Evolutionary conservation across 306 rosid genomes (phyloP).

Genomic region (Cucurbita ficifolia): DNA sequence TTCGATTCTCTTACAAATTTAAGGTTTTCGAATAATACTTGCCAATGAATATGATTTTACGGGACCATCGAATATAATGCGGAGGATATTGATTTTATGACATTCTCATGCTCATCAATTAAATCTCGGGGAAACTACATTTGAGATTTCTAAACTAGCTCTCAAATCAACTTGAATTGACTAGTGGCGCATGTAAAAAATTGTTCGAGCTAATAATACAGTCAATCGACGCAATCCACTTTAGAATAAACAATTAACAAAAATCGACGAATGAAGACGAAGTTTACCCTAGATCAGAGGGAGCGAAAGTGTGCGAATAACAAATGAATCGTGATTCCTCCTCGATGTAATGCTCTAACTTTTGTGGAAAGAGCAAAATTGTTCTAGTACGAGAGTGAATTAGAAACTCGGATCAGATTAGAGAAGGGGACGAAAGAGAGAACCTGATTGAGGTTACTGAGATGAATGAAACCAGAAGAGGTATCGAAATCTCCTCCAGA

Average conservation of each 20-base stretch:
- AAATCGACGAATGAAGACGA: not conserved
- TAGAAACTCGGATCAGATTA: not conserved
- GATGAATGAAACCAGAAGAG: constrained; percentile 63
- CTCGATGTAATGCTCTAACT: not conserved
- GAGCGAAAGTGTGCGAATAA: not conserved
- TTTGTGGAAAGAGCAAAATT: not conserved
- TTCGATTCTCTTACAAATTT: not conserved
- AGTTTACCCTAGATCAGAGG: not conserved
- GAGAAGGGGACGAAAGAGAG: not conserved
- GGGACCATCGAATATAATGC: not conserved
- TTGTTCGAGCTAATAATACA: not conserved
- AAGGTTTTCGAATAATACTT: not conserved
- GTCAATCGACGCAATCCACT: not conserved
- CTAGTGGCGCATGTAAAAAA: too few species aligned
- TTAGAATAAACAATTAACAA: not conserved
- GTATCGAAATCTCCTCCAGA: constrained; percentile 59
- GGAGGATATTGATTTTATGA: not conserved
- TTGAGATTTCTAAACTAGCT: not conserved
- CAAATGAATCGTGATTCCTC: not conserved
- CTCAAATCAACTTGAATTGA: not conserved
- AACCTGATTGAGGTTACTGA: constrained; percentile 71
- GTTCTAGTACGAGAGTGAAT: not conserved
- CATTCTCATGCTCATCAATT: not conserved
- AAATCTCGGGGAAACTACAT: not conserved
- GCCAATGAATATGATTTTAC: not conserved